Percentiles rank a stretch among this genome's conserved stretches.
These are phyloP conservation scores for Zea luxurians DNA, from an alignment of 176 grass and related monocot species.

Conservation along the genomic window DNA sequence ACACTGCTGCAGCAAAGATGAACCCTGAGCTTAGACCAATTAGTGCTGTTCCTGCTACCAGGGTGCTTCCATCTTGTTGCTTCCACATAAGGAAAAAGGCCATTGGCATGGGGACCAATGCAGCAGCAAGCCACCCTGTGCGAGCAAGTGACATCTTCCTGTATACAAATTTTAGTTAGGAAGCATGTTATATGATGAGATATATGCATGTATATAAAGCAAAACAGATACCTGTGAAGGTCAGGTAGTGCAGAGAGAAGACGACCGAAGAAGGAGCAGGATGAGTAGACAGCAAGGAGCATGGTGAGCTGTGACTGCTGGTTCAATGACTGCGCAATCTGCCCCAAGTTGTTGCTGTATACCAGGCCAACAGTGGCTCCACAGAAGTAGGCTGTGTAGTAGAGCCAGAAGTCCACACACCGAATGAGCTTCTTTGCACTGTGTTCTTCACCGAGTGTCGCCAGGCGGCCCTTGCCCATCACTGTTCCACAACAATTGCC, in stretches of 20 bases:
- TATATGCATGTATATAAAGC: not conserved
- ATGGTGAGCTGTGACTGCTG: constrained; percentile 58
- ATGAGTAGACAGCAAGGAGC: constrained; percentile 83
- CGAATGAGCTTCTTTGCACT: constrained; percentile 60
- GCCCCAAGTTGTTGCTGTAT: constrained; percentile 94
- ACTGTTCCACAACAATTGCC: not conserved
- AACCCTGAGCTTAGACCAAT: constrained; percentile 84
- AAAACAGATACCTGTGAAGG: constrained; percentile 50
- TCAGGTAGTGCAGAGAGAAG: constrained; percentile 80
- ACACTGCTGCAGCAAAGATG: constrained; percentile 83
- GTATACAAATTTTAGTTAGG: constrained; percentile 29
- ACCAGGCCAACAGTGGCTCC: constrained; percentile 82
- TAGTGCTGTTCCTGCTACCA: constrained; percentile 73
- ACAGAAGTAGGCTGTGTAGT: constrained; percentile 84
- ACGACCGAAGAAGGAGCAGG: constrained; percentile 87
- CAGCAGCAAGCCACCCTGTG: constrained; percentile 77
- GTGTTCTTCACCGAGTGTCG: constrained; percentile 70
- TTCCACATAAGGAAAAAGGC: constrained; percentile 74
- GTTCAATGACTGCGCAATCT: constrained; percentile 75
- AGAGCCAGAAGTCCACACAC: constrained; percentile 83
- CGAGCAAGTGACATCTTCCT: constrained; percentile 80
- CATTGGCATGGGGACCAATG: constrained; percentile 65
- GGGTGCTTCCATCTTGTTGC: constrained; percentile 33
- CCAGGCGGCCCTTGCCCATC: constrained; percentile 33
- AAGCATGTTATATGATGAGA: not conserved